phyloP scores from a whole-genome alignment of 441 rosid genomes.

The Mallotus repandus region DNA sequence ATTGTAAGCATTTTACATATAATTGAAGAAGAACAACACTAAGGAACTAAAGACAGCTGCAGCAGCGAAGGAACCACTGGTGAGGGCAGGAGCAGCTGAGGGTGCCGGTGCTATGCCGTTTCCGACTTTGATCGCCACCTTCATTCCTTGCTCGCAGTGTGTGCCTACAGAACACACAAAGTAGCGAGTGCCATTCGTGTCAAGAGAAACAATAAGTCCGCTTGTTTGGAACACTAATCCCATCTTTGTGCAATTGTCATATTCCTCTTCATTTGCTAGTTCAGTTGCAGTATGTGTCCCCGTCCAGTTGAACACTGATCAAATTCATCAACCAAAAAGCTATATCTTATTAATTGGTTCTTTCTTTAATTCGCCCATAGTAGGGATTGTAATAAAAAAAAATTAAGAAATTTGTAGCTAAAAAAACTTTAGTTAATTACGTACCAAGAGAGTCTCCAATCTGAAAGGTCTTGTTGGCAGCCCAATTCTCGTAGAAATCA shows the following conservation, averaged over 20 bases:
- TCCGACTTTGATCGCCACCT: constrained; percentile 31
- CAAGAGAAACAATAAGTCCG: constrained; percentile 28
- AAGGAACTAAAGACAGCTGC: neutral
- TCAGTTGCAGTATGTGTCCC: constrained; percentile 23
- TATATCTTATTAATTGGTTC: no score
- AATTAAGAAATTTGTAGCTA: neutral
- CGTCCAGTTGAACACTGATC: constrained; percentile 31
- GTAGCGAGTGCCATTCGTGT: constrained; percentile 27
- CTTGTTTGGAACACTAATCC: neutral
- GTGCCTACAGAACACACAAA: constrained; percentile 28
- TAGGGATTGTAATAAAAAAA: neutral
- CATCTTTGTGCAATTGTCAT: constrained; percentile 17
- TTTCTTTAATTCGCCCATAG: no score
- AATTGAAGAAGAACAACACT: neutral
- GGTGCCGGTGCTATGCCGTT: constrained; percentile 15
- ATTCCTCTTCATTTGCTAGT: constrained; percentile 21
- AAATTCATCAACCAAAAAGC: neutral
- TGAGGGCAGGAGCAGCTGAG: neutral
- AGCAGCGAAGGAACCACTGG: constrained; percentile 4
- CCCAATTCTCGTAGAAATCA: constrained; percentile 27
- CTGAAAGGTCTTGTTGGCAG: constrained; percentile 16
- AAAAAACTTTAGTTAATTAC: neutral
- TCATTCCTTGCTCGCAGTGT: constrained; percentile 39
- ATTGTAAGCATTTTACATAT: no score
- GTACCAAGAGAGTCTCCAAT: constrained; percentile 27